These are phyloP conservation scores for Phytophthora colocasiae DNA, from an alignment of 352 stramenopile genomes.

Conservation along the genomic window DNA sequence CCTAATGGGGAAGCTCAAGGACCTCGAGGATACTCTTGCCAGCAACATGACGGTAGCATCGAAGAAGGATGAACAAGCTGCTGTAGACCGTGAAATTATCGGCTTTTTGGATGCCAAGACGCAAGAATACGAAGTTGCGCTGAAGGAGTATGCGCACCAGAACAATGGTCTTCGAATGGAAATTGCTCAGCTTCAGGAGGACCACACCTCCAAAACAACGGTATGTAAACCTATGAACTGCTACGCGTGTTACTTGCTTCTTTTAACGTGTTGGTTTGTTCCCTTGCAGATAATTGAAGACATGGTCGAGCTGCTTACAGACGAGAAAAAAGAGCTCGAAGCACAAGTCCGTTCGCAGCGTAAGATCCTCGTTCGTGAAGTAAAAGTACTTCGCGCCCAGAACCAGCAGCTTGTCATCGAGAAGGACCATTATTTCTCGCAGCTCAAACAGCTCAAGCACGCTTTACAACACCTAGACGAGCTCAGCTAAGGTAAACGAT, in stretches of 20 bases:
- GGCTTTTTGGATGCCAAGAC: conserved; percentile 82
- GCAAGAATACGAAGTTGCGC: conserved; percentile 73
- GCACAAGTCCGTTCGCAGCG: conserved; percentile 73
- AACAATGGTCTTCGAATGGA: conserved; percentile 60
- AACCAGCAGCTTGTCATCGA: conserved; percentile 72
- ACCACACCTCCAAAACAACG: conserved; percentile 63
- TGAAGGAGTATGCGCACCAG: conserved; percentile 62
- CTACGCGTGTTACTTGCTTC: background rate
- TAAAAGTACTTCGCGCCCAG: conserved; percentile 73
- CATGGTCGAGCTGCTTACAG: conserved; percentile 75
- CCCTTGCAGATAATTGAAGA: conserved; percentile 76
- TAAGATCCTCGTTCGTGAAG: conserved; percentile 84
- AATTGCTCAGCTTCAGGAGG: conserved; percentile 56
- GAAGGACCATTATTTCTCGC: conserved; percentile 74
- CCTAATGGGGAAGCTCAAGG: conserved; percentile 86
- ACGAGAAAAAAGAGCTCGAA: conserved; percentile 83
- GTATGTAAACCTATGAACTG: conserved; percentile 29
- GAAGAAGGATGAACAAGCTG: conserved; percentile 75
- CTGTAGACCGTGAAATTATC: conserved; percentile 84
- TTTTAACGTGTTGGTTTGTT: background rate
- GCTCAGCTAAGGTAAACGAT: conserved; percentile 30
- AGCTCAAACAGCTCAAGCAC: conserved; percentile 80
- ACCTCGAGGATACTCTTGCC: conserved; percentile 71
- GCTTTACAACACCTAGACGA: conserved; percentile 79
- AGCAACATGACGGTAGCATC: conserved; percentile 55